phyloP scores from a whole-genome alignment of 1,139 yeast species.

The Pichia sp. region DNA sequence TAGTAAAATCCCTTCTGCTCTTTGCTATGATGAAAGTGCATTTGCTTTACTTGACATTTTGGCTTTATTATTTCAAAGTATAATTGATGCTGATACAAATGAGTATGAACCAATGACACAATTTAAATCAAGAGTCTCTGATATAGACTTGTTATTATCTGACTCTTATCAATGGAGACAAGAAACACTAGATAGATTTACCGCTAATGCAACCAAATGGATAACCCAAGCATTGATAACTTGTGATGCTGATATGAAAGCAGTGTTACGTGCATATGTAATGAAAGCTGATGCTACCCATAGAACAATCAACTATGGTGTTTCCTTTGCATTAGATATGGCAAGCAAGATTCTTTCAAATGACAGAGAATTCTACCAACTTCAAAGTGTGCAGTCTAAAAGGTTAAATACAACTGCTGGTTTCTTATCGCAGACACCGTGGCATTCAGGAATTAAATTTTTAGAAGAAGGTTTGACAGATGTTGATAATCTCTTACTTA shows the following conservation, averaged over 20 bases:
- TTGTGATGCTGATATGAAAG: slow-evolving; percentile 67
- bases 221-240: slow-evolving; percentile 44
- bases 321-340: slow-evolving; percentile 83
- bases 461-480: slow-evolving; percentile 6
- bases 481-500: slow-evolving; percentile 1
- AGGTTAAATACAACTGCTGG: slow-evolving; percentile 57
- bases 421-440: slow-evolving; percentile 69
- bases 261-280: slow-evolving; percentile 70
- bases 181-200: slow-evolving; percentile 54
- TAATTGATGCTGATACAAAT: slow-evolving; percentile 78
- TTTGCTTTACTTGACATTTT: slow-evolving; percentile 77
- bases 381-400: slow-evolving; percentile 26
- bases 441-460: slow-evolving; percentile 37
- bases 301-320: slow-evolving; percentile 56
- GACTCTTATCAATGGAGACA: slow-evolving; percentile 77
- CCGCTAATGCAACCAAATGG: slow-evolving; percentile 62
- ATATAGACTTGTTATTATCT: slow-evolving; percentile 57
- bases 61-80: slow-evolving; percentile 68
- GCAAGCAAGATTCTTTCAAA: slow-evolving; percentile 64
- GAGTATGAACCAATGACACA: slow-evolving; percentile 77
- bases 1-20: slow-evolving; percentile 64
- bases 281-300: slow-evolving; percentile 34
- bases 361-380: slow-evolving; percentile 47
- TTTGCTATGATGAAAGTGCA: slow-evolving; percentile 67
- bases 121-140: slow-evolving; percentile 55